Base-by-base conservation (phyloP, 1,284 basidiomycete genomes). In the Sporisorium scitamineum region DNA sequence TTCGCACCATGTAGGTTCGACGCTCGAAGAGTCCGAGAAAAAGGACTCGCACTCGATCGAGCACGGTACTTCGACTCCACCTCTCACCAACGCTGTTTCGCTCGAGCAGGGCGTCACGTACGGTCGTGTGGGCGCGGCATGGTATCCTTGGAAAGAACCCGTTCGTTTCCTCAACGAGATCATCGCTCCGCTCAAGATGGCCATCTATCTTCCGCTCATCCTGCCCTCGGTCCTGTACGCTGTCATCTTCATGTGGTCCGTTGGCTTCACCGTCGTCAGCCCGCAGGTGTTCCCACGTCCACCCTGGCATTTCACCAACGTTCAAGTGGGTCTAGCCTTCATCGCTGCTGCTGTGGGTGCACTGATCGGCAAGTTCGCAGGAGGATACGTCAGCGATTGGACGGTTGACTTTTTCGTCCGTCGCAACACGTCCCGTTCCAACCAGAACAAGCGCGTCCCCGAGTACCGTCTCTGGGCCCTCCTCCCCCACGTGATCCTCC, bases 401-500 rank as follows among this genome's bases (percentile, higher is more conserved):
- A 79, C 78, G 10, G 80, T 86, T 29, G 52, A 75, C 20, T 82
- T 69, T 63, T 64, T 85, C 22, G 79, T 79, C 20, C 67, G 72
- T 13, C 69, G 80, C 18, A 78, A 74, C 53, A 65, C 72, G 11
- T 81, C 79, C 22, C 56, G 52, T 14, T 29, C 48, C 1, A 24
- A 22, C 22, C 39, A 54, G 1, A 56, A 62, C 29, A 48, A 64
- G n/a, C 82, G 86, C 32, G 74, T 85, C 55, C 86, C 86, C 13
- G 86, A 86, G 63, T 80, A 86, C 61, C 79, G 86, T 14, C 74
- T 85, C 2, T 86, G 83, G 80, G 84, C 85, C 11, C 59, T 83
- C 27, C 62, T 83, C 3, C 75, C 82, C 0, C 80, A 81, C 34
- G 70, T 80, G 3, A 64, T 77, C 1, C 74, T 86, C 59, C 78